Base-by-base conservation (phyloP, 2,329 filamentous ascomycete genomes). In the Proliferodiscus dingleyae region DNA sequence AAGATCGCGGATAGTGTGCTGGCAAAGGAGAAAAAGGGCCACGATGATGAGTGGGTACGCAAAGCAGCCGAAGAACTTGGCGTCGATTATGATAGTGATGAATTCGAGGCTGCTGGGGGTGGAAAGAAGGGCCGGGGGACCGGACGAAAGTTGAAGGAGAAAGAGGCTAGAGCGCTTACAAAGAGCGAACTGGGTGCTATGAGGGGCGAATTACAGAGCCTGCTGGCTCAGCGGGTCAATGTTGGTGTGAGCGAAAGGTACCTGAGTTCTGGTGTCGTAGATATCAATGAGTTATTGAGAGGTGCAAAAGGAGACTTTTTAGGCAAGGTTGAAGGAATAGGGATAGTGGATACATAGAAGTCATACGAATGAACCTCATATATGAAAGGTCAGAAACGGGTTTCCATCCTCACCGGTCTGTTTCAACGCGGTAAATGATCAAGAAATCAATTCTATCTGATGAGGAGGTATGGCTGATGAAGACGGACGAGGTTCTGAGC, bases 81-180 rank as follows among this genome's bases (percentile, higher is more conserved):
- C 1, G 87, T 97, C 0, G 91, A 96, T 42, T 95, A 95, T 62
- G 89, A 97, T 62, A 86, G 81, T 49, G 89, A 95, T 28, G 89
- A 94, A 37, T 84, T 95, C 51, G 86, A 85, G 54, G 67, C 75
- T 30, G 74, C 73, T 1, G 69, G 68, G 6, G 79, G 81, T 5
- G 74, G 72, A 43, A 75, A 76, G 59, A 77, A 78, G 39, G 84
- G 86, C 0, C 75, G 88, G 28, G 89, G 89, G 6, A 80, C 79
- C 30, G 84, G 85, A 1, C 71, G 87, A 32, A 85, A 84, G 67
- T 74, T 80, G 67, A 87, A 87, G 68, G 85, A 93, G 62, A 80
- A 83, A 59, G 80, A 84, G 66, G 81, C 81, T 6, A 74, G 78
- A 41, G 71, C 66, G 5, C 64, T 90, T 58, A 81, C 75, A 2